Percentiles rank a stretch among this genome's conserved stretches.
Evolutionary conservation across 2,329 filamentous ascomycete species (phyloP).

Genomic region (Endoconidiophora laricicola): DNA sequence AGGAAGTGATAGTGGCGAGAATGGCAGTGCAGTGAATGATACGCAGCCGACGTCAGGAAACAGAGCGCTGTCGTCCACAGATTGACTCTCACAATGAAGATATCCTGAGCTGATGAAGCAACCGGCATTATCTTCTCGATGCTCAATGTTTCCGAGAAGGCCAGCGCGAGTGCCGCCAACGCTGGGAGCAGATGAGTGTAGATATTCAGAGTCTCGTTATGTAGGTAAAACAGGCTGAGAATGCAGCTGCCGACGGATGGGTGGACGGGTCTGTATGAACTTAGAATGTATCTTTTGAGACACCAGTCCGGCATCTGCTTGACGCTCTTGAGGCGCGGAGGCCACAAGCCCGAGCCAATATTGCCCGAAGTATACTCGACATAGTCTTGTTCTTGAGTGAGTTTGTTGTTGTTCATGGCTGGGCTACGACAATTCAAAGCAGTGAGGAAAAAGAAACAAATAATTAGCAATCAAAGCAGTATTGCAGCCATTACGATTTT

Average conservation of each 20-base stretch:
- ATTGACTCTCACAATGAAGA: slow-evolving; percentile 24
- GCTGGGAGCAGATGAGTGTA: slow-evolving; percentile 26
- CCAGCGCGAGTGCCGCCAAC: slow-evolving; percentile 20
- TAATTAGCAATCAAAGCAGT: no score
- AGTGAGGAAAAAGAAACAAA: no score
- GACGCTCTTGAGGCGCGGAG: no score
- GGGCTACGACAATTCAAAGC: no score
- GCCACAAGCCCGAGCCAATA: no score
- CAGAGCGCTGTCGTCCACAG: slow-evolving; percentile 22
- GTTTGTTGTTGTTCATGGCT: no score
- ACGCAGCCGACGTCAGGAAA: slow-evolving; percentile 22
- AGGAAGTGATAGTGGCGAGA: slow-evolving; percentile 20
- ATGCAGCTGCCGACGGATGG: slow-evolving; percentile 23
- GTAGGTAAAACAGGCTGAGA: slow-evolving; percentile 23
- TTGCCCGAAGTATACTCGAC: no score
- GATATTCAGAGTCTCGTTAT: slow-evolving; percentile 22
- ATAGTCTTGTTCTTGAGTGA: no score
- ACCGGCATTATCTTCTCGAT: slow-evolving; percentile 19
- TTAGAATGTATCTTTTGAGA: slow-evolving; percentile 13
- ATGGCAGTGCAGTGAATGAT: slow-evolving; percentile 26
- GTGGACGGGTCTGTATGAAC: slow-evolving; percentile 26
- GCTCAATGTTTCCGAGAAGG: slow-evolving; percentile 17
- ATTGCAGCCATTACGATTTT: no score
- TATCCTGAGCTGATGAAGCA: slow-evolving; percentile 20
- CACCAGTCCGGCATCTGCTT: slow-evolving; percentile 15